Conservation (phyloP, 106 monocot genomes). For the Dendrobium chrysotoxum region DNA sequence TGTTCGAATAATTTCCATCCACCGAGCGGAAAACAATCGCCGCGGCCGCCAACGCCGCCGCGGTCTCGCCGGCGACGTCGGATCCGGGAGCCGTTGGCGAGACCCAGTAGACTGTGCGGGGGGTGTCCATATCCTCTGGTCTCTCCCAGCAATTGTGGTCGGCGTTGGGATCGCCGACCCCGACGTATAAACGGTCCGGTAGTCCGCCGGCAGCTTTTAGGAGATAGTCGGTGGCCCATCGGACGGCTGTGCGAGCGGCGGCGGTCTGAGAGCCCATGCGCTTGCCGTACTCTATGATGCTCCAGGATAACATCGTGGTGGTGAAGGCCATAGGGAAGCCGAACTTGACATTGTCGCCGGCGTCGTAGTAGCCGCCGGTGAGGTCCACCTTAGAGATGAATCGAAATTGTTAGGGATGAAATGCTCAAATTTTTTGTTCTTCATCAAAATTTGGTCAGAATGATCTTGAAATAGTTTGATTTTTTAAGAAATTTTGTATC, state of each 20-base stretch:
- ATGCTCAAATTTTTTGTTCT: too few species aligned
- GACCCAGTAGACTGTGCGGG: conserved; percentile 46
- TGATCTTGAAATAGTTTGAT: too few species aligned
- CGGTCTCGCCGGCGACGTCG: conserved; percentile 60
- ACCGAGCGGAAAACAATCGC: conserved; percentile 36
- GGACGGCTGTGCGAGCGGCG: conserved; percentile 28
- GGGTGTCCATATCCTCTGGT: conserved; percentile 55
- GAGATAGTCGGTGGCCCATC: conserved; percentile 62
- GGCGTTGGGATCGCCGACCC: conserved; percentile 32
- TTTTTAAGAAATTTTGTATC: too few species aligned
- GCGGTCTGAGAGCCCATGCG: conserved; percentile 22
- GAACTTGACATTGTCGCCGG: conserved; percentile 80
- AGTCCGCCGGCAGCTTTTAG: conserved; percentile 30
- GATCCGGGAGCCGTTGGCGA: conserved; percentile 38
- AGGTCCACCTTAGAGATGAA: conserved; percentile 47
- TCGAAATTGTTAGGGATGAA: too few species aligned
- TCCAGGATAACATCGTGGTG: conserved; percentile 64
- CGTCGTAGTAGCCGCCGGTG: conserved; percentile 72
- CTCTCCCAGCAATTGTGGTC: conserved; percentile 58
- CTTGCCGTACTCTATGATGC: conserved; percentile 48
- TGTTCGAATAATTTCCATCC: conserved; percentile 33
- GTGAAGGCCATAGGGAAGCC: conserved; percentile 83
- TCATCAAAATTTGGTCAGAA: too few species aligned
- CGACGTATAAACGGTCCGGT: conserved; percentile 36
- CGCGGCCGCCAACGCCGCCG: conserved; percentile 48